Evolutionary conservation across 495 filamentous ascomycete genomes (phyloP).

Genomic region (Penicillium diatomitis): DNA sequence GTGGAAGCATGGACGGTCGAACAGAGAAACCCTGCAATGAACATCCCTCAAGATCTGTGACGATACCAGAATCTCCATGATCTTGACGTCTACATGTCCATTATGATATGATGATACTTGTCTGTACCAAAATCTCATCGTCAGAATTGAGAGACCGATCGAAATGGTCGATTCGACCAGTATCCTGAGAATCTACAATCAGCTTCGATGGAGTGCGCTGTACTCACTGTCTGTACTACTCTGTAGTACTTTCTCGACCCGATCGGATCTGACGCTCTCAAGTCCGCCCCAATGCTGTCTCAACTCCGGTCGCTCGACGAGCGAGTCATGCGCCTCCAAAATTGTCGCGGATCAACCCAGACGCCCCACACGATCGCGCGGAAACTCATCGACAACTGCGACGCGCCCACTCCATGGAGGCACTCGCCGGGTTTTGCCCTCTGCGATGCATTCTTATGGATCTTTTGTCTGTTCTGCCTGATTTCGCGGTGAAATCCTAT

Average conservation of each 20-base stretch:
- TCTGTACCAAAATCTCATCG: no score
- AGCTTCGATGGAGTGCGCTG: no score
- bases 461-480: constrained; percentile 72
- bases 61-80: no score
- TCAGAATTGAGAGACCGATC: no score
- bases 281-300: not conserved
- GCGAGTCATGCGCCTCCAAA: no score
- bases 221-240: not conserved
- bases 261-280: not conserved
- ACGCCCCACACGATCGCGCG: not conserved
- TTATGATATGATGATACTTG: no score
- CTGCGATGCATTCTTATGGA: constrained; percentile 47
- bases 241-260: not conserved
- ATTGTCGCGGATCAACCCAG: no score
- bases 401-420: not conserved
- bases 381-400: constrained; percentile 4
- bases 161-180: no score
- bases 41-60: not conserved
- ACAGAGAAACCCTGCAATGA: not conserved
- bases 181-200: no score
- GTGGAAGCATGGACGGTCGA: no score
- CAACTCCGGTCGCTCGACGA: no score
- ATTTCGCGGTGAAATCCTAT: constrained; percentile 60
- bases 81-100: no score
- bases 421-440: constrained; percentile 2